These are phyloP conservation scores for Chaetomium tenue DNA, from an alignment of 495 filamentous ascomycete species.

Conservation along the genomic window DNA sequence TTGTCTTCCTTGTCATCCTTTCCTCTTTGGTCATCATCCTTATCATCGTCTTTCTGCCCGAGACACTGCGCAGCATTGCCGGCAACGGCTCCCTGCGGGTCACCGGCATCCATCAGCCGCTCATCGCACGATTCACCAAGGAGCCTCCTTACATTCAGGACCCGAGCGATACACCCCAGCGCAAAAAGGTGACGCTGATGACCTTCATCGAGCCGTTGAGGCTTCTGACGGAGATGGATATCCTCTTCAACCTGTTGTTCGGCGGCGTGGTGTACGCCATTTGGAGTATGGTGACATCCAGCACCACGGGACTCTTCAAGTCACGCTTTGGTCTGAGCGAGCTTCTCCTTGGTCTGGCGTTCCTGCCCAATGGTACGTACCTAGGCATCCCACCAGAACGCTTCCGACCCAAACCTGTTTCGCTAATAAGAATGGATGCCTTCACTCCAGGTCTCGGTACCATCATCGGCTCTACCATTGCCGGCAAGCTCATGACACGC, in stretches of 20 bases:
- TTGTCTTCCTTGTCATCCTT: background rate
- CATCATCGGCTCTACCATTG: background rate
- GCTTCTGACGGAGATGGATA: background rate
- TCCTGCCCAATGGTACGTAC: background rate
- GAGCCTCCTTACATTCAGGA: conserved; percentile 2
- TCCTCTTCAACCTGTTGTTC: conserved; percentile 2
- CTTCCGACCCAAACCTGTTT: background rate
- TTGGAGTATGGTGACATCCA: conserved; percentile 6
- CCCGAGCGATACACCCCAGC: background rate
- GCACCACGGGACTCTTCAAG: background rate
- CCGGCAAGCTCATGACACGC: conserved; percentile 6
- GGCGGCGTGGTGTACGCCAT: conserved; percentile 1
- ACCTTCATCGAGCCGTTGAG: background rate
- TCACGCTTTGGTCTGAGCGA: conserved; percentile 1
- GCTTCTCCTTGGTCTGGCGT: background rate
- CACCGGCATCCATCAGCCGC: background rate
- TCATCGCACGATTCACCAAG: background rate
- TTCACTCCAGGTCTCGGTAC: conserved; percentile 3
- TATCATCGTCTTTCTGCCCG: background rate
- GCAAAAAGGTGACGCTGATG: background rate
- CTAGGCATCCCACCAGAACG: background rate
- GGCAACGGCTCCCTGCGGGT: conserved; percentile 3
- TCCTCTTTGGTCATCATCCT: background rate
- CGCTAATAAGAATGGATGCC: background rate
- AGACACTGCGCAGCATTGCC: conserved; percentile 6